Base-by-base conservation (phyloP, 2,329 filamentous ascomycete genomes). In the Stemphylium lycopersici region DNA sequence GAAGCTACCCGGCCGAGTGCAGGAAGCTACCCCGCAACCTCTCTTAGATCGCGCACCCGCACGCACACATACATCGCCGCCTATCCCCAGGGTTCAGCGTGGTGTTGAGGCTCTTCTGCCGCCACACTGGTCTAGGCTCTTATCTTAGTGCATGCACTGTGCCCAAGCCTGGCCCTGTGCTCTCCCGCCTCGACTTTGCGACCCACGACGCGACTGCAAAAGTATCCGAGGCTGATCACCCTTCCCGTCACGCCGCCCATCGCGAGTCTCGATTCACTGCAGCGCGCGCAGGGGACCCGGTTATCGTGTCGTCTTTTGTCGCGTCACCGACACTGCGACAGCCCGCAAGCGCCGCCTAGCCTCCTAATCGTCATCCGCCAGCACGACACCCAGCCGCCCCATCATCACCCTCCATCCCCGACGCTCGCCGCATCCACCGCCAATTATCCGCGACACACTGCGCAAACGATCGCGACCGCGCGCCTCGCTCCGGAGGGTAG, bases 381-480 rank as follows among this genome's bases (percentile, higher is more conserved):
- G 22, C 61, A 55, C 62, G 24, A 58, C 56, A 52, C 44, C 29
- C 47, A 56, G 41, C 44, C 54, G 46, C 55, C 41, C 51, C 54
- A 45, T 57, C 58, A 55, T 31, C 53, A 18, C 13, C 32, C 42
- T 32, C 44, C 40, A 50, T 56, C 48, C 45, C 53, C 56, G 58
- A 51, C 59, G 40, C 48, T 34, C 63, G 55, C 58, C 61, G 57
- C 47, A 26, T 54, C 55, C 39, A 51, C 55, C 56, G 56, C 58
- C 44, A 52, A 48, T 42, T 24, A 48, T 49, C 55, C 50, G 37
- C 38, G 40, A 52, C 18, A 7, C 53, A 58, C 56, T 63, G 62
- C 68, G 67, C 65, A 59, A 57, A 49, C 56, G 34, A 50, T 63
- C 60, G 67, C 65, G 64, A 63, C 62, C 50, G 54, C 62, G 63